Evolutionary conservation across 441 rosid genomes (phyloP), one percentile per base, ranked within the genome.

Genomic region (Aleurites moluccanus): DNA sequence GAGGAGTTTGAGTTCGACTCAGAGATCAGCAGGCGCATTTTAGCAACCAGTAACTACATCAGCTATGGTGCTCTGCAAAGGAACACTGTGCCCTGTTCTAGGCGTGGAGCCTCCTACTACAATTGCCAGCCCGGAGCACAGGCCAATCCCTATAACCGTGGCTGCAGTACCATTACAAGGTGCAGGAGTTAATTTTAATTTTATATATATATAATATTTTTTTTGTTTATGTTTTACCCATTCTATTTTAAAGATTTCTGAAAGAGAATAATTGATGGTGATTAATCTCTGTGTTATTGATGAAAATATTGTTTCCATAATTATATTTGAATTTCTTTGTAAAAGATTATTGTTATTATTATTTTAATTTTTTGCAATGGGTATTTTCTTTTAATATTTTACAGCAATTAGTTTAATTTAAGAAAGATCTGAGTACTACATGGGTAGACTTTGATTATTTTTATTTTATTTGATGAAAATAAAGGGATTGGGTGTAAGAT

Each of bases 31-130:
- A 70, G 97, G 74, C 95, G 97, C 55, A 90, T 95, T 33, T 76
- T 93, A 76, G 89, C 92, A 2, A 90, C 93, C 65, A 82, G 35
- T 72, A 86, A 56, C 42, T 95, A 93, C 85, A 78, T 95, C 69
- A 88, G 98, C 92, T 95, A 95, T 78, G 97, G 93, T 20, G 97
- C 98, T 38, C 88, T 95, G 74, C 91, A 77, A 92, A 89, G 85
- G 87, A 85, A 91, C 88, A 83, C 81, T 20, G 99, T 95, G 11
- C 99, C 99, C 49, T 95, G 99, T 79, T 95, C 99, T 14, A 85
- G 92, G 9, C 93, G 99, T 45, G 98, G 99, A 5, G 92, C 99
- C 9, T 93, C 98, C 20, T 95, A 95, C 81, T 95, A 95, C 86
- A 93, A 93, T 77, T 95, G 99, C 81, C 80, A 72, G 79, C 80